Evolutionary conservation across 2,329 filamentous ascomycete genomes (phyloP).

Genomic region (Lachnellula arida): DNA sequence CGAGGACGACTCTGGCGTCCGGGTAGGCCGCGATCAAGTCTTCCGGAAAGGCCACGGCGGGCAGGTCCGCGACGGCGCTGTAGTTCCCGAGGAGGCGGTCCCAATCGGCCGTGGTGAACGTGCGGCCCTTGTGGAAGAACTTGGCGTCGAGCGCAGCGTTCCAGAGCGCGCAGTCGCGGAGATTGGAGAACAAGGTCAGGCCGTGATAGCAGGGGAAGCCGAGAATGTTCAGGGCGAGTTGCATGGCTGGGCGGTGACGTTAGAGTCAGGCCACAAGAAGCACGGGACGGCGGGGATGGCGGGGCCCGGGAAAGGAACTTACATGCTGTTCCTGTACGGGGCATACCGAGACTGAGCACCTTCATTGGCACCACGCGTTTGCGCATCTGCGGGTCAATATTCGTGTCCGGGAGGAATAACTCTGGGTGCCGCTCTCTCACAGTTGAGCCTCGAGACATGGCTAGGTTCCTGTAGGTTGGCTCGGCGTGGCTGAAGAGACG

Average conservation of each 20-base stretch:
- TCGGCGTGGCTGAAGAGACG: not conserved
- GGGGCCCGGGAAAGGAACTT: not conserved
- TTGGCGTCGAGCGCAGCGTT: conserved; percentile 22
- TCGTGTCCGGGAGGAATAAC: conserved; percentile 3
- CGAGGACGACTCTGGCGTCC: conserved; percentile 5
- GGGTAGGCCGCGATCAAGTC: conserved; percentile 4
- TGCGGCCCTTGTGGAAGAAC: conserved; percentile 8
- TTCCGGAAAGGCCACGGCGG: not conserved
- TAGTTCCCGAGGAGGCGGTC: conserved; percentile 11
- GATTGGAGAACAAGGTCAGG: conserved; percentile 3
- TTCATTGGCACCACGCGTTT: conserved; percentile 13
- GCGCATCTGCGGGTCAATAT: conserved; percentile 3
- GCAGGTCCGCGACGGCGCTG: not conserved
- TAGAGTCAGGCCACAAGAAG: not conserved
- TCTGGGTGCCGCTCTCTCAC: conserved; percentile 1
- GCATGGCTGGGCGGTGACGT: conserved; percentile 5
- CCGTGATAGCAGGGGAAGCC: conserved; percentile 9
- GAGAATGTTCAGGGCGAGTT: conserved; percentile 9
- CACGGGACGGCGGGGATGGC: not conserved
- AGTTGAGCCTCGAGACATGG: not conserved
- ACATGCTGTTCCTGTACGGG: conserved; percentile 17
- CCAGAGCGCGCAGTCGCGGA: conserved; percentile 19
- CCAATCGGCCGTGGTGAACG: conserved; percentile 9
- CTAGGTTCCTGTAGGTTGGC: not conserved
- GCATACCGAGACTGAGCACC: conserved; percentile 14